Percentiles rank a stretch among this genome's conserved stretches.
Conservation (phyloP, 2,329 filamentous ascomycete genomes). For the Cercospora nicotianae region DNA sequence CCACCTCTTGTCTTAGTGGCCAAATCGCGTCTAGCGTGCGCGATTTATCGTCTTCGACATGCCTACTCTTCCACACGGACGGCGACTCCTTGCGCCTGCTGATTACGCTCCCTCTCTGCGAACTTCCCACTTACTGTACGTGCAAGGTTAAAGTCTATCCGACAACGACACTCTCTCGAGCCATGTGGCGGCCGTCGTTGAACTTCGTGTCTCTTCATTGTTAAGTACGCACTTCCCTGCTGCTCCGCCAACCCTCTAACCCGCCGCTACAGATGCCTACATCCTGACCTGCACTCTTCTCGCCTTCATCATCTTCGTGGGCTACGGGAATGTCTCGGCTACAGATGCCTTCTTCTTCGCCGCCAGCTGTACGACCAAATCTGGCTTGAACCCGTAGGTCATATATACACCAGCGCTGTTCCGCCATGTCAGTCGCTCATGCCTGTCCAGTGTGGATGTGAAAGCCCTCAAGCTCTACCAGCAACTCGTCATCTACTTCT, state of each 20-base stretch:
- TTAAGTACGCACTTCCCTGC: conserved; percentile 7
- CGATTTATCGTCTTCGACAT: not conserved
- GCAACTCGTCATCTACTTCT: conserved; percentile 54
- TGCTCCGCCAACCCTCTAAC: not conserved
- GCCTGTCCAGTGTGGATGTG: conserved; percentile 48
- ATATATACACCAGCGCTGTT: not conserved
- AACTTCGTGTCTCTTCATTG: conserved; percentile 14
- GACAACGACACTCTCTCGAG: not conserved
- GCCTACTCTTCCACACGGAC: not conserved
- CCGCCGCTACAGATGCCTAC: conserved; percentile 41
- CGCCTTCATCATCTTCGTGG: conserved; percentile 42
- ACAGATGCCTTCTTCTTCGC: conserved; percentile 55
- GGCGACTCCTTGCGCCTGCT: not conserved
- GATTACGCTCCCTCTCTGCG: not conserved
- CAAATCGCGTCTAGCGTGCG: not conserved
- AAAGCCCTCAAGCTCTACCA: conserved; percentile 53
- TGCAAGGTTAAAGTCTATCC: not conserved
- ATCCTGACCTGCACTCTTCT: conserved; percentile 43
- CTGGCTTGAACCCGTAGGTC: conserved; percentile 53
- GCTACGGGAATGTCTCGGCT: conserved; percentile 44
- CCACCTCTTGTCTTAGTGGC: not conserved
- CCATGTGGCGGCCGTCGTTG: conserved; percentile 5
- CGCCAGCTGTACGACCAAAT: conserved; percentile 52
- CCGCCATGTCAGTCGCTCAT: not conserved
- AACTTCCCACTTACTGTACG: not conserved